Evolutionary conservation across 805 yeast species (phyloP).

Genomic region (Wickerhamomyces chambardii): DNA sequence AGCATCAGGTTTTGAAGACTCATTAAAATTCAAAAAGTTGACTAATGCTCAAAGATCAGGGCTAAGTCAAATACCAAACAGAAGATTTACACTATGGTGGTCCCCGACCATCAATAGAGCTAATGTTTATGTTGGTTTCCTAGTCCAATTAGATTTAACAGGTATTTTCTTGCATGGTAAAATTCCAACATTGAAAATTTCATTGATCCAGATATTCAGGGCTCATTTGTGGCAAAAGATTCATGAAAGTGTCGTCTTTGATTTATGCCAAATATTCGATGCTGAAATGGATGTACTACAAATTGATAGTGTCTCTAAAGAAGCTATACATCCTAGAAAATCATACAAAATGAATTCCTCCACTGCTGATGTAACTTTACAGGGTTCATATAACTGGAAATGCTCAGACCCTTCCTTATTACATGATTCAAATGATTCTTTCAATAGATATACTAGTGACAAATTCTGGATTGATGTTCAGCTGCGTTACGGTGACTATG

Average conservation of each 20-base stretch:
- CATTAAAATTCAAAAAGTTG: constrained; percentile 86
- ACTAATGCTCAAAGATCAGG: constrained; percentile 98
- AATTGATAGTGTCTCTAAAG: constrained; percentile 81
- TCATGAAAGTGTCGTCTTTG: constrained; percentile 92
- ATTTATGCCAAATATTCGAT: constrained; percentile 86
- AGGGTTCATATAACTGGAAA: constrained; percentile 74
- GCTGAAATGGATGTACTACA: constrained; percentile 76
- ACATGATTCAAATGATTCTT: constrained; percentile 58
- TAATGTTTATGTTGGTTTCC: constrained; percentile 94
- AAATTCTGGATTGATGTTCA: constrained; percentile 96
- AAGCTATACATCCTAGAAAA: constrained; percentile 93
- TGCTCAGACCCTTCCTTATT: constrained; percentile 75
- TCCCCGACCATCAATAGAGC: constrained; percentile 98
- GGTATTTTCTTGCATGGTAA: constrained; percentile 97
- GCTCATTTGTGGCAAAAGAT: constrained; percentile 99
- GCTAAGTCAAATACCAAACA: constrained; percentile 92
- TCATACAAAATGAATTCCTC: constrained; percentile 97
- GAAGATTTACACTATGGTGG: constrained; percentile 99
- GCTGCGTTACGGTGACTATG: constrained; percentile 93
- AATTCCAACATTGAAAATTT: constrained; percentile 93
- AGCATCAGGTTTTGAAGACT: constrained; percentile 94
- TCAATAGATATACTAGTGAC: constrained; percentile 44
- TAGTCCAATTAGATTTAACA: constrained; percentile 91
- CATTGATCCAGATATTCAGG: constrained; percentile 90
- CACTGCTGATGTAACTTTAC: constrained; percentile 79